A percentile compares a stretch with the other conserved stretches of the same genome.
Evolutionary conservation across 345 rosid genomes (phyloP).

Genomic region (Eucalyptus pauciflora): DNA sequence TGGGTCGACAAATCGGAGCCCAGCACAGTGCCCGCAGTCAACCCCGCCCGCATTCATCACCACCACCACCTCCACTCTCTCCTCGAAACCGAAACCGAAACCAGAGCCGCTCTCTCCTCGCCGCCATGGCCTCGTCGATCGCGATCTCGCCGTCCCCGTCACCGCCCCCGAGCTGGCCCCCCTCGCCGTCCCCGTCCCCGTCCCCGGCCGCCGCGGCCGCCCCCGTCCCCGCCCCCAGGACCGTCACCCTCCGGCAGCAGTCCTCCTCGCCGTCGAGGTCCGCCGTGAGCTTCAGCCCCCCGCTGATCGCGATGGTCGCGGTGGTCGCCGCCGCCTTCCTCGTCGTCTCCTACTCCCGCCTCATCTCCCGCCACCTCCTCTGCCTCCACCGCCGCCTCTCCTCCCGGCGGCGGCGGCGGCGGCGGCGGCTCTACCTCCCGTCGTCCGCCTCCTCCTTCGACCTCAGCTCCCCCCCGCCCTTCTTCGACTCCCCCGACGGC

Average conservation of each 20-base stretch:
- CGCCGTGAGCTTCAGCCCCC: constrained; percentile 78
- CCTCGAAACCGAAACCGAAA: neutral
- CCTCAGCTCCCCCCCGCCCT: constrained; percentile 49
- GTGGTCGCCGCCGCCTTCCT: constrained; percentile 73
- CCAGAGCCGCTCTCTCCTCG: neutral
- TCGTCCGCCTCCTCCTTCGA: constrained; percentile 41
- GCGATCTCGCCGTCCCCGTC: neutral
- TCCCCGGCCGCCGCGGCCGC: neutral
- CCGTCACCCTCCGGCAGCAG: constrained; percentile 2
- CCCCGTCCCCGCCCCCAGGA: neutral
- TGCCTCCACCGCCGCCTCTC: constrained; percentile 31
- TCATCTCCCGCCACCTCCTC: constrained; percentile 56
- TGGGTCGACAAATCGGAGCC: constrained; percentile 1
- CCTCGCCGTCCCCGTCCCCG: neutral
- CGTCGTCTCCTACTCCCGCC: constrained; percentile 67
- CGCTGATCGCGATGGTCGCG: constrained; percentile 85
- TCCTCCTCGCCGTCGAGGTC: constrained; percentile 6
- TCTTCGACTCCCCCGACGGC: constrained; percentile 38
- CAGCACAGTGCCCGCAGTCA: neutral
- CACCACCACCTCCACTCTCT: neutral
- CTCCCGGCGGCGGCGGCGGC: constrained; percentile 15
- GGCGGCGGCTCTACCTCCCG: constrained; percentile 22
- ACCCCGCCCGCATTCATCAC: neutral
- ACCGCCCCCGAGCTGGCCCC: neutral
- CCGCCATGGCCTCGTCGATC: neutral